Percentiles rank a stretch among this genome's conserved stretches.
Evolutionary conservation across 2,329 filamentous ascomycete species (phyloP).

Genomic region (Paecilomyces sp.): DNA sequence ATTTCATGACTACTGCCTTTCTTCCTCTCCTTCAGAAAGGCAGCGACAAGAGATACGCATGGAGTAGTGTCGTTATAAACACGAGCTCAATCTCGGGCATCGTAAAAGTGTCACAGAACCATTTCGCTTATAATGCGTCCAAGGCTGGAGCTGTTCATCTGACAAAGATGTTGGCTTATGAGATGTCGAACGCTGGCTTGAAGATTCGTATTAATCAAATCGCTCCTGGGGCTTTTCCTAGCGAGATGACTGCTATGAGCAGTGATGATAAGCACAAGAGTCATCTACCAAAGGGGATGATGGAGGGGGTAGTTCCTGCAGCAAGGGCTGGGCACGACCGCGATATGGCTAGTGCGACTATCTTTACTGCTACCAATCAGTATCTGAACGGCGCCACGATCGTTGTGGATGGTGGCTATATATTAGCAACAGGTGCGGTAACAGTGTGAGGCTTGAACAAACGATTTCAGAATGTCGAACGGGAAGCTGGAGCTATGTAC

Average conservation of each 20-base stretch:
- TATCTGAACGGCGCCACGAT: slow-evolving; percentile 49
- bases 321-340: slow-evolving; percentile 55
- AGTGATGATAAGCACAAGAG: slow-evolving; percentile 58
- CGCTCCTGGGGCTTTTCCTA: slow-evolving; percentile 62
- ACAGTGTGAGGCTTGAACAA: background rate
- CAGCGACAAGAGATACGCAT: slow-evolving; percentile 52
- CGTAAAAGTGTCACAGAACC: slow-evolving; percentile 64
- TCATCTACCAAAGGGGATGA: slow-evolving; percentile 51
- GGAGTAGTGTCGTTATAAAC: slow-evolving; percentile 58
- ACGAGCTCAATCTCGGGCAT: slow-evolving; percentile 69
- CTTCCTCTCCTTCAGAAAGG: slow-evolving; percentile 62
- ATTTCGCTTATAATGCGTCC: slow-evolving; percentile 71
- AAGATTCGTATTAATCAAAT: slow-evolving; percentile 59
- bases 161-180: slow-evolving; percentile 63
- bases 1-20: slow-evolving; percentile 68
- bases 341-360: slow-evolving; percentile 61
- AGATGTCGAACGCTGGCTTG: slow-evolving; percentile 54
- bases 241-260: slow-evolving; percentile 56
- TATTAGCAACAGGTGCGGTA: slow-evolving; percentile 27
- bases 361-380: slow-evolving; percentile 45
- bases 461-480: background rate
- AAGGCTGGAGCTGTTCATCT: slow-evolving; percentile 70
- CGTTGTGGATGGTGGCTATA: slow-evolving; percentile 47
- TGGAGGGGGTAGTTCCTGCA: slow-evolving; percentile 56
- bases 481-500: background rate